phyloP scores from a whole-genome alignment of 768 basidiomycete genomes.

The Pleurotus giganteus region DNA sequence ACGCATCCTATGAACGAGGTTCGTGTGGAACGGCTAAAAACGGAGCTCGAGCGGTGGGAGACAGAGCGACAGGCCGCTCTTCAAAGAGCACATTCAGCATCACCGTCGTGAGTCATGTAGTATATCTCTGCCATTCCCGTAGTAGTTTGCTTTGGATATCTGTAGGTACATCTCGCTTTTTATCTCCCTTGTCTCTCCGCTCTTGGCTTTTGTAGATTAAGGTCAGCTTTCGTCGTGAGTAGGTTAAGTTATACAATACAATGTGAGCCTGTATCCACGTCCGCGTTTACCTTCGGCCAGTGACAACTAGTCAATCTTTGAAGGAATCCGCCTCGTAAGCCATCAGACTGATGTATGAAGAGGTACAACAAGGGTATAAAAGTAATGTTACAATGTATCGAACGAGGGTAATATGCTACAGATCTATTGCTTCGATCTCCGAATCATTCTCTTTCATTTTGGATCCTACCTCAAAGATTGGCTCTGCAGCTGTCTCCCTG shows the following conservation, averaged over 20 bases:
- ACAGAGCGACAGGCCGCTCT: slow-evolving; percentile 37
- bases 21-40: slow-evolving; percentile 56
- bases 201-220: no score
- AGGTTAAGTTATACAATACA: no score
- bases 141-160: background rate
- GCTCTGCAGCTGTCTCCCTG: slow-evolving; percentile 44
- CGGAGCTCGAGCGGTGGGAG: slow-evolving; percentile 76
- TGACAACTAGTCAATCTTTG: no score
- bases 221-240: no score
- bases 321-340: no score
- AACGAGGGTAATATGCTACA: background rate
- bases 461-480: slow-evolving; percentile 9
- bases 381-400: background rate
- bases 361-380: background rate
- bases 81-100: background rate
- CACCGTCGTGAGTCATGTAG: background rate
- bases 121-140: background rate
- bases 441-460: slow-evolving; percentile 3
- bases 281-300: no score
- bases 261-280: no score
- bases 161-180: no score
- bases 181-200: no score
- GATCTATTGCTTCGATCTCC: background rate
- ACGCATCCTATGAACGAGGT: slow-evolving; percentile 70
- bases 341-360: background rate